Base-by-base conservation (phyloP, 768 basidiomycete genomes). In the Collybiopsis luxurians region DNA sequence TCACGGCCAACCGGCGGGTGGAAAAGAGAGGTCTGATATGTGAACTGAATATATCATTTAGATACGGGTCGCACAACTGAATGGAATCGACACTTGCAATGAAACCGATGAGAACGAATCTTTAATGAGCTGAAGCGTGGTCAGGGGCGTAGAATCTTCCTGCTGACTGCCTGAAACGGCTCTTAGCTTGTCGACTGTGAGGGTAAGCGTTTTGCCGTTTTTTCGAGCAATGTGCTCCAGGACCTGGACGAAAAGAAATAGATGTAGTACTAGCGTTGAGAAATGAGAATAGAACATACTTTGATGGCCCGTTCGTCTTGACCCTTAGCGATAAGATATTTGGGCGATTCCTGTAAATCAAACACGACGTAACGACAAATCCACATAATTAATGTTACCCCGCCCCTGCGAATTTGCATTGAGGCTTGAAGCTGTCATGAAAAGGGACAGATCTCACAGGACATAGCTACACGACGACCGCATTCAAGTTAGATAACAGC, bases 311-410 rank as follows among this genome's bases (percentile, higher is more conserved):
- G 81, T 47, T 73, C 72, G 61, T 87, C 84, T 40, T 77, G 76
- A 24, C 83, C 82, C 62, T 81, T 78, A 4, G 75, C 77, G 23
- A 85, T 70, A 21, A 85, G 75, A 66, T 79, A 87, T 61, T 86
- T 86, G 9, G 85, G 79, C 0, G 82, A 82, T 63, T 86, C 85
- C 62, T 83, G 79, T 52, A 86, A 71, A 58, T 76, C 78, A 59
- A 87, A 85, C 24, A 85, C 69, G 53, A 82, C 66, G 69, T 78
- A 84, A 27, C 85, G 83, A 53, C 75, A 59, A 57, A 82, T 64
- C 67, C 83, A 86, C 66, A 82, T 75, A 44, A 80, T 7, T 30
- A 85, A 69, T 0, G 82, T 84, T 49, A 84, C 58, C 21, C 65
- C 67, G 15, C 80, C 79, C 27, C 79, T 81, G 42, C 13, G 17